phyloP scores from a whole-genome alignment of 805 yeast species.

The Hanseniaspora hatyaiensis region DNA sequence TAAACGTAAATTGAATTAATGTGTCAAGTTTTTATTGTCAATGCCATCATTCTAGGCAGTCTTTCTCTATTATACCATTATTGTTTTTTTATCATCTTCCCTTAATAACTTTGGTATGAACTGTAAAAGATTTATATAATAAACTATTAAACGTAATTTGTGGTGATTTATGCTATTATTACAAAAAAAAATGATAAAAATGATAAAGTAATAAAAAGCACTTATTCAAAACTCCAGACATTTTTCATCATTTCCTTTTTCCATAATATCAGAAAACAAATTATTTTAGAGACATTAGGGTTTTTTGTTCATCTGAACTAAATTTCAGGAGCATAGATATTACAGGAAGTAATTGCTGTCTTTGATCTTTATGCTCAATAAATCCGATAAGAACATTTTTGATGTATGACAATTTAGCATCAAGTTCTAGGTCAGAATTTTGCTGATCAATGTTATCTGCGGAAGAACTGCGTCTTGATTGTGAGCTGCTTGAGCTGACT shows the following conservation, averaged over 20 bases:
- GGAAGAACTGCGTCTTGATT: slow-evolving; percentile 1
- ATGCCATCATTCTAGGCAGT: too few relatives aligned
- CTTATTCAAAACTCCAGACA: too few relatives aligned
- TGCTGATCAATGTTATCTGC: background rate
- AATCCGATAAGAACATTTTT: slow-evolving; percentile 87
- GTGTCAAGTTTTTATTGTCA: too few relatives aligned
- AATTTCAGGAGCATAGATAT: slow-evolving; percentile 61
- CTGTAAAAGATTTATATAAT: too few relatives aligned
- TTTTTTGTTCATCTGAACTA: slow-evolving; percentile 54
- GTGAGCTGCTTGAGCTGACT: background rate
- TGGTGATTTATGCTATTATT: background rate
- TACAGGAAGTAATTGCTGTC: slow-evolving; percentile 76
- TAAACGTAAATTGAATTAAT: too few relatives aligned
- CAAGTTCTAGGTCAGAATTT: slow-evolving; percentile 22
- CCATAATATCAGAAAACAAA: too few relatives aligned
- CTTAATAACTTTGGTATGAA: too few relatives aligned
- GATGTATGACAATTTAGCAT: slow-evolving; percentile 55
- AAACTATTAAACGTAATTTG: too few relatives aligned
- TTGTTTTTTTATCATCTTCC: too few relatives aligned
- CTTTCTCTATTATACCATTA: too few relatives aligned
- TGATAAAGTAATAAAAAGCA: too few relatives aligned
- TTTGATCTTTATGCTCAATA: slow-evolving; percentile 83
- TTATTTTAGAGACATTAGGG: slow-evolving; percentile 41
- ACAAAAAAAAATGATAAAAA: background rate
- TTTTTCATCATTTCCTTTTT: too few relatives aligned